Evolutionary conservation across 179 eudicot genomes (phyloP).

Genomic region (Beta lomatogona): DNA sequence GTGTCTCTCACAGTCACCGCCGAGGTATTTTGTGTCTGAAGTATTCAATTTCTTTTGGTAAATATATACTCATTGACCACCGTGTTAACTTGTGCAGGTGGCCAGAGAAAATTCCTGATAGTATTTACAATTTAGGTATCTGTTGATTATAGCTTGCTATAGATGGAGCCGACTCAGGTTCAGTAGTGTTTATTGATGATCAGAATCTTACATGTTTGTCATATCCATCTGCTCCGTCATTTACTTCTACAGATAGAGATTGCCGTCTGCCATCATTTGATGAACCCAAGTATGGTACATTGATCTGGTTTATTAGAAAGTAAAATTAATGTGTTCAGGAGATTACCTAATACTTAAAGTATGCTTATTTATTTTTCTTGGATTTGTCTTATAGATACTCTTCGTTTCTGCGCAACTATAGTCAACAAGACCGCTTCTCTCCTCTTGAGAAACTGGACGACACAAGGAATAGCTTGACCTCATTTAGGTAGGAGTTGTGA

Average conservation of each 20-base stretch:
- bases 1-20: slow-evolving; percentile 25
- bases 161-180: slow-evolving; percentile 5
- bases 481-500: slow-evolving; percentile 46
- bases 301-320: not conserved
- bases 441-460: slow-evolving; percentile 43
- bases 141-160: slow-evolving; percentile 9
- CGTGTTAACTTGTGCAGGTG: slow-evolving; percentile 37
- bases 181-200: slow-evolving; percentile 15
- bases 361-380: slow-evolving; percentile 8
- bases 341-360: not conserved
- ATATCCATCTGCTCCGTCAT: slow-evolving; percentile 32
- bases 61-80: slow-evolving; percentile 2
- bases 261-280: slow-evolving; percentile 34
- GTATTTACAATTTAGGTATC: slow-evolving; percentile 41
- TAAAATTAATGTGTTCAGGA: not conserved
- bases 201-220: slow-evolving; percentile 26
- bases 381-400: slow-evolving; percentile 42
- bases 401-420: slow-evolving; percentile 27
- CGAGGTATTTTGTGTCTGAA: slow-evolving; percentile 42
- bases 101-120: slow-evolving; percentile 31
- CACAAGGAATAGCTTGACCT: slow-evolving; percentile 49
- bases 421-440: slow-evolving; percentile 32
- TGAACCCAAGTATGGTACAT: slow-evolving; percentile 45
- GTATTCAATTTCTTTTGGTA: not conserved
- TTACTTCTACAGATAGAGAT: slow-evolving; percentile 36